phyloP scores from a whole-genome alignment of 2,329 filamentous ascomycete genomes.

The Fusarium pseudocircinatum region DNA sequence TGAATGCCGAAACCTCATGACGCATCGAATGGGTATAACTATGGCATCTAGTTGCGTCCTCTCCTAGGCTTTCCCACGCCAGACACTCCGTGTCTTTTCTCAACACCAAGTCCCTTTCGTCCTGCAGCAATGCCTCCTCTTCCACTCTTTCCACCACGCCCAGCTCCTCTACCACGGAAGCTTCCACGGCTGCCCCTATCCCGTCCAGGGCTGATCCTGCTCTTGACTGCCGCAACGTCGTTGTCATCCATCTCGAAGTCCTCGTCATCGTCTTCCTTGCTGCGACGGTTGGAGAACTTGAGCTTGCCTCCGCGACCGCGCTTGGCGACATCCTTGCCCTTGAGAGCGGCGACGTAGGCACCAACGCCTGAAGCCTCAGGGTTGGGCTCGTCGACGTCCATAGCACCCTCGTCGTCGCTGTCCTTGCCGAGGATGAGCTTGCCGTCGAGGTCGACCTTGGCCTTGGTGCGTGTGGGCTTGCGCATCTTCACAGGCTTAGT shows the following conservation, averaged over 20 bases:
- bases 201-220: slow-evolving; percentile 54
- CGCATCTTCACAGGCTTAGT: slow-evolving; percentile 79
- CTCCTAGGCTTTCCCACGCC: slow-evolving; percentile 55
- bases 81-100: slow-evolving; percentile 57
- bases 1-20: slow-evolving; percentile 38
- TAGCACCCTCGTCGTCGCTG: slow-evolving; percentile 61
- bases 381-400: slow-evolving; percentile 72
- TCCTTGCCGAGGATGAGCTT: slow-evolving; percentile 79
- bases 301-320: slow-evolving; percentile 73
- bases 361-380: slow-evolving; percentile 67
- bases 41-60: slow-evolving; percentile 46
- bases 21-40: slow-evolving; percentile 44
- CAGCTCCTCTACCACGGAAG: slow-evolving; percentile 46
- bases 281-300: slow-evolving; percentile 74
- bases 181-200: slow-evolving; percentile 50
- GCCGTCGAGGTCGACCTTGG: slow-evolving; percentile 78
- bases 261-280: slow-evolving; percentile 57
- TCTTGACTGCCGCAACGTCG: slow-evolving; percentile 63
- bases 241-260: slow-evolving; percentile 65
- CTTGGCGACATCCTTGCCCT: slow-evolving; percentile 71
- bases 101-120: slow-evolving; percentile 60
- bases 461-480: slow-evolving; percentile 66
- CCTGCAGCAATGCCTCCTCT: slow-evolving; percentile 58
- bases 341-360: slow-evolving; percentile 76
- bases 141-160: slow-evolving; percentile 52